Evolutionary conservation across 805 yeast species (phyloP).

Genomic region (Cyberlindnera maclurae): DNA sequence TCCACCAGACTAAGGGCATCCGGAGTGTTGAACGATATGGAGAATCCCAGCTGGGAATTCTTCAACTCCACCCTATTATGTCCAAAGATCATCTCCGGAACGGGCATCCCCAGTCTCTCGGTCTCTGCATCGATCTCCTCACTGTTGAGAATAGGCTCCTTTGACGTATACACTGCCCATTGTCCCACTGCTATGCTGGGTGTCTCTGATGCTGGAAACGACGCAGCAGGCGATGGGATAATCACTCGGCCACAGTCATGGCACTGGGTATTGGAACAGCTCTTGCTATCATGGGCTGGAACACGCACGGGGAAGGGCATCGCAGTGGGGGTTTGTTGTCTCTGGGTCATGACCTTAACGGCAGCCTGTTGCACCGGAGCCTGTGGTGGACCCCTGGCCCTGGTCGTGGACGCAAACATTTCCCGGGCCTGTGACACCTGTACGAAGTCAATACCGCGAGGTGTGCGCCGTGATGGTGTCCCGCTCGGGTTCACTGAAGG

Average conservation of each 20-base stretch:
- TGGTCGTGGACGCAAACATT: constrained; percentile 38
- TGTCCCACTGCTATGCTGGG: constrained; percentile 65
- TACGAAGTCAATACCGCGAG: constrained; percentile 42
- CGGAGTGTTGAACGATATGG: constrained; percentile 62
- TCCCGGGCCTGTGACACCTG: constrained; percentile 59
- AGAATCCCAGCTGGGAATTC: constrained; percentile 33
- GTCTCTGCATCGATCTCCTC: constrained; percentile 62
- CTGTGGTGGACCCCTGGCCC: constrained; percentile 24
- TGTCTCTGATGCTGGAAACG: constrained; percentile 52
- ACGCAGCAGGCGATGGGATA: constrained; percentile 69
- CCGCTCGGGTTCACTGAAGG: constrained; percentile 3
- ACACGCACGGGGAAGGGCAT: constrained; percentile 23
- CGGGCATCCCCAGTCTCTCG: constrained; percentile 61
- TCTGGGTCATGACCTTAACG: no score
- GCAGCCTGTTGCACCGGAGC: no score
- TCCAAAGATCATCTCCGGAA: constrained; percentile 98
- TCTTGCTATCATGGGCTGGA: constrained; percentile 35
- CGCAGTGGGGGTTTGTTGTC: no score
- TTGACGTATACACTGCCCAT: constrained; percentile 70
- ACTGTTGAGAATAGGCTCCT: constrained; percentile 72
- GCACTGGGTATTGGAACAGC: constrained; percentile 41
- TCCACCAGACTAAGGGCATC: constrained; percentile 64
- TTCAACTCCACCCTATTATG: constrained; percentile 57
- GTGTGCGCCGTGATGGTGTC: constrained; percentile 1
- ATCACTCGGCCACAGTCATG: constrained; percentile 63